phyloP scores from a whole-genome alignment of 2,329 filamentous ascomycete species.

The Fusarium tuaranense region DNA sequence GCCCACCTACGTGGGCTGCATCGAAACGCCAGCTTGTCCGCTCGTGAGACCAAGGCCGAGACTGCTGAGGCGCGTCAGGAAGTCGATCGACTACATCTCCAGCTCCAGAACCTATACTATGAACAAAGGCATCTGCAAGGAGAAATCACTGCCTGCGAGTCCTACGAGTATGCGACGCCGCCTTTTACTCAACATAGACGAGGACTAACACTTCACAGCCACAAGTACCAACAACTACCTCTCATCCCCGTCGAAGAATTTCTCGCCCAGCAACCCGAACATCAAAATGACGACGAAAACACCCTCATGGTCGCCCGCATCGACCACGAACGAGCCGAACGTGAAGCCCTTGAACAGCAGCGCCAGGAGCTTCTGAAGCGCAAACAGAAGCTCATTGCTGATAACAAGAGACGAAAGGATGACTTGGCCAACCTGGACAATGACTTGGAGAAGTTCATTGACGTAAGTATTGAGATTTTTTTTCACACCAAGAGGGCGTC shows the following conservation, averaged over 20 bases:
- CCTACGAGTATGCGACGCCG: conserved; percentile 78
- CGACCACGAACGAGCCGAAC: conserved; percentile 87
- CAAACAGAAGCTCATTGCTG: conserved; percentile 71
- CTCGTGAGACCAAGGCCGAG: conserved; percentile 85
- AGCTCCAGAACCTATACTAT: conserved; percentile 96
- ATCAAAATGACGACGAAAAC: conserved; percentile 78
- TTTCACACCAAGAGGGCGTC: neutral
- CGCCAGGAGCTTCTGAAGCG: conserved; percentile 79
- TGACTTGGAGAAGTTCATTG: conserved; percentile 93
- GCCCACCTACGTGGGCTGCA: conserved; percentile 86
- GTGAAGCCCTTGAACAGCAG: conserved; percentile 86
- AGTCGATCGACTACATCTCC: conserved; percentile 90
- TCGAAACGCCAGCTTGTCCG: conserved; percentile 81
- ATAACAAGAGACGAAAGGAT: conserved; percentile 93
- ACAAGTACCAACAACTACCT: conserved; percentile 88
- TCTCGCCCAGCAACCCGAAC: conserved; percentile 79
- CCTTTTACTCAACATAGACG: neutral
- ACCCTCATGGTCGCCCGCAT: conserved; percentile 91
- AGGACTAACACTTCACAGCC: conserved; percentile 61
- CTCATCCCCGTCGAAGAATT: conserved; percentile 89
- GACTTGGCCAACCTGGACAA: conserved; percentile 91
- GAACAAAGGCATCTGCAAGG: conserved; percentile 91
- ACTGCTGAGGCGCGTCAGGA: conserved; percentile 91
- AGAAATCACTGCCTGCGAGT: conserved; percentile 91
- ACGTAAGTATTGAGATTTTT: conserved; percentile 65